These are phyloP conservation scores for Globisporangium heterothallicum DNA, from an alignment of 352 stramenopile species.

Conservation along the genomic window DNA sequence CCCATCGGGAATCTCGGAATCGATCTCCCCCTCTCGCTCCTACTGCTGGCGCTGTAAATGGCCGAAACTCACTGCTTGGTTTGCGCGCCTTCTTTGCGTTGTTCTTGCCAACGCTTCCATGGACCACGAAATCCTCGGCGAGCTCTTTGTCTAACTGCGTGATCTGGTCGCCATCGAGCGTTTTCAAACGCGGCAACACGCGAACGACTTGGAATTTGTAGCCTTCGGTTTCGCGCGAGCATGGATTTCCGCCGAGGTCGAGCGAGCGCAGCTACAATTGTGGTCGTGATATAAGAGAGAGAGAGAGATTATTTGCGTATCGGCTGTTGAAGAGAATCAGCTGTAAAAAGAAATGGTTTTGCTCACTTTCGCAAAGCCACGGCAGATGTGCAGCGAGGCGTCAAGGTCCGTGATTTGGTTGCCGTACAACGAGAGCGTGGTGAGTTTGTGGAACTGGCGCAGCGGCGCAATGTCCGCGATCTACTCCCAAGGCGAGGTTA, in stretches of 20 bases:
- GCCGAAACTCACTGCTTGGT: constrained; percentile 13
- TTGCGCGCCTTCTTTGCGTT: constrained; percentile 10
- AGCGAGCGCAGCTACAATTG: constrained; percentile 61
- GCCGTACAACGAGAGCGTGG: constrained; percentile 56
- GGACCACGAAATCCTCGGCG: constrained; percentile 50
- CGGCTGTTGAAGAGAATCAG: too few relatives aligned
- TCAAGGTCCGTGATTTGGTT: constrained; percentile 48
- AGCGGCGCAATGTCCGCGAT: constrained; percentile 43
- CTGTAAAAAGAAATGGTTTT: neutral
- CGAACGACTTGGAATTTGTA: constrained; percentile 77
- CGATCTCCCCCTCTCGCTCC: constrained; percentile 5
- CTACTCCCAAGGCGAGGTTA: constrained; percentile 12
- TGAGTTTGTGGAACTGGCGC: constrained; percentile 40
- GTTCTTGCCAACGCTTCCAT: constrained; percentile 8
- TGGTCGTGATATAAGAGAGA: neutral
- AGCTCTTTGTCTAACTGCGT: constrained; percentile 73
- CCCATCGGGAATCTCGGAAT: constrained; percentile 5
- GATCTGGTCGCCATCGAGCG: constrained; percentile 65
- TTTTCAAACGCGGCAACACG: constrained; percentile 53
- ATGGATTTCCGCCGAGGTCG: constrained; percentile 74
- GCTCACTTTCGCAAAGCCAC: constrained; percentile 39
- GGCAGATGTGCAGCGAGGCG: constrained; percentile 42
- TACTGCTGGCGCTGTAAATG: constrained; percentile 34
- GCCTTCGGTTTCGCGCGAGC: constrained; percentile 42
- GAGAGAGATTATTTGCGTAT: neutral